Evolutionary conservation across 2,329 filamentous ascomycete species (phyloP).

Genomic region (Bipolaris cookei): DNA sequence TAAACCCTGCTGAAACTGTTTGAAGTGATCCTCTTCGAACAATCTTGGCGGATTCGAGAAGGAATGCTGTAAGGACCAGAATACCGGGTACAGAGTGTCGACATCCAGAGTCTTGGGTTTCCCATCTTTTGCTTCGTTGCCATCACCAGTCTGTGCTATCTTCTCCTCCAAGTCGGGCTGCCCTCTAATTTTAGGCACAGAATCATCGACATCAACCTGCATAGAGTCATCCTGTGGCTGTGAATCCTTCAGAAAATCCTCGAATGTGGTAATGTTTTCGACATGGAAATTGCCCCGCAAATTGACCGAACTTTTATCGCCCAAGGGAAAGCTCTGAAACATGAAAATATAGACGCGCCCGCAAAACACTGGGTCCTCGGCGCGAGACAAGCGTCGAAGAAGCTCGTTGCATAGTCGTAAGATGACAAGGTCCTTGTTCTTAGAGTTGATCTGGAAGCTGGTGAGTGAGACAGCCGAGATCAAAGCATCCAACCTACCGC

Average conservation of each 20-base stretch:
- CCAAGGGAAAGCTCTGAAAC: constrained; percentile 95
- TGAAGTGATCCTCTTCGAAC: constrained; percentile 74
- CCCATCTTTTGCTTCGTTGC: constrained; percentile 58
- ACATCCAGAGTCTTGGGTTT: constrained; percentile 61
- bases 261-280: constrained; percentile 89
- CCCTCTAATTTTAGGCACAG: constrained; percentile 35
- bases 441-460: constrained; percentile 39
- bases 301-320: constrained; percentile 97
- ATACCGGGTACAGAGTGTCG: constrained; percentile 82
- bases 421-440: constrained; percentile 83
- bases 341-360: constrained; percentile 98
- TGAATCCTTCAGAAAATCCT: constrained; percentile 59
- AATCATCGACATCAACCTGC: constrained; percentile 66
- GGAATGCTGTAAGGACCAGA: constrained; percentile 90
- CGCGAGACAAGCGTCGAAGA: constrained; percentile 88
- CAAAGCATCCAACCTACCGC: constrained; percentile 59
- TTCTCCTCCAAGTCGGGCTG: constrained; percentile 47
- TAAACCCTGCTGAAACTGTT: constrained; percentile 67
- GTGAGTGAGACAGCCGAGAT: constrained; percentile 29
- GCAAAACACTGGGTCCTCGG: constrained; percentile 96
- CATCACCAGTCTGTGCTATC: constrained; percentile 50
- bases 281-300: constrained; percentile 93
- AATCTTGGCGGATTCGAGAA: constrained; percentile 89
- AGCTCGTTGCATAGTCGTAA: constrained; percentile 95
- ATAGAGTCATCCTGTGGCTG: constrained; percentile 60